These are phyloP conservation scores for Trichophyton simii DNA, from an alignment of 2,329 filamentous ascomycete species.

Conservation along the genomic window DNA sequence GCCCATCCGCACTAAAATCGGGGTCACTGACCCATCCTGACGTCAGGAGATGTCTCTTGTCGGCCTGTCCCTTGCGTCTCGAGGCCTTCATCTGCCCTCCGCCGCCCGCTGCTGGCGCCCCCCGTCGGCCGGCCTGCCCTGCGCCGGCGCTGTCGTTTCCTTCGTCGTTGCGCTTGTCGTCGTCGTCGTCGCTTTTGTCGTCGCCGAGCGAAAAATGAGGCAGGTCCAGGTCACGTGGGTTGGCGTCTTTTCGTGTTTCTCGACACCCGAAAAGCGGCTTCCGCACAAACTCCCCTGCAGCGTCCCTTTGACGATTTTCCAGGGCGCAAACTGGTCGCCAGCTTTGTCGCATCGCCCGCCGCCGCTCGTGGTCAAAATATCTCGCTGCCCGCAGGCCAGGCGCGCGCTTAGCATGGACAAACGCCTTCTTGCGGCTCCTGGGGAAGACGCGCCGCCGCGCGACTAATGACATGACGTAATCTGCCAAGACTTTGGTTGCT, in stretches of 20 bases:
- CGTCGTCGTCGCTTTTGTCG: neutral
- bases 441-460: slow-evolving; percentile 8
- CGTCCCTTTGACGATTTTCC: neutral
- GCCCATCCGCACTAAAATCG: neutral
- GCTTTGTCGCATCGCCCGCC: neutral
- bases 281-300: neutral
- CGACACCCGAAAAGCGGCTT: slow-evolving; percentile 7
- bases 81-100: neutral
- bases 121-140: no score
- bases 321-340: neutral
- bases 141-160: no score
- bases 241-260: slow-evolving; percentile 21
- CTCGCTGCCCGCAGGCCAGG: no score
- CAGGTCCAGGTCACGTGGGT: slow-evolving; percentile 20
- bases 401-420: neutral
- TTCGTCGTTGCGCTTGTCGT: no score
- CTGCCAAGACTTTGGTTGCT: slow-evolving; percentile 9
- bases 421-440: neutral
- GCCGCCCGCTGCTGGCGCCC: no score
- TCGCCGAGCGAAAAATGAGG: neutral
- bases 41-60: neutral
- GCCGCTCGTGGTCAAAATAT: neutral
- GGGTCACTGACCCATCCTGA: neutral
- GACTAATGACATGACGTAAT: slow-evolving; percentile 9
- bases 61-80: neutral